Percentiles rank a stretch among this genome's conserved stretches.
phyloP scores from a whole-genome alignment of 495 filamentous ascomycete species.

The Lentithecium fluviatile region DNA sequence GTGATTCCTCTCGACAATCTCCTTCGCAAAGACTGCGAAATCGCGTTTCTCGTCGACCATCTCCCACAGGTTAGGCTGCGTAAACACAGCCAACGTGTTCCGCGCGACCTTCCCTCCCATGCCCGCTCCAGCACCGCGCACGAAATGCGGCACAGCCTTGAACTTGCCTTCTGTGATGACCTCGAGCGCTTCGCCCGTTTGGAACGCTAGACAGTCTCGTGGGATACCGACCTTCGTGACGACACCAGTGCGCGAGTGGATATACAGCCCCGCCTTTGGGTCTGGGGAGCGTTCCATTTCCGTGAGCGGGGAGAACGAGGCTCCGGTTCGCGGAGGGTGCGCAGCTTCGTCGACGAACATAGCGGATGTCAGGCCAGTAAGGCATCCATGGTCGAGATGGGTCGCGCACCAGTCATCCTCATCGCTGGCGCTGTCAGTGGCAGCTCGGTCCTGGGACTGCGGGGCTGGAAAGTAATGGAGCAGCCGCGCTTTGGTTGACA shows the following conservation, averaged over 20 bases:
- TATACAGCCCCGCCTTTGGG: constrained; percentile 82
- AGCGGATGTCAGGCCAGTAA: constrained; percentile 89
- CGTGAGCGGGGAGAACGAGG: constrained; percentile 51
- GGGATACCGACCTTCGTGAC: constrained; percentile 88
- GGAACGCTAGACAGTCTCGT: constrained; percentile 86
- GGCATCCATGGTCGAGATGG: constrained; percentile 88
- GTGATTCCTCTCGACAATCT: constrained; percentile 73
- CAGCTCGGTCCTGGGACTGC: constrained; percentile 22
- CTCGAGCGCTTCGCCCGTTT: constrained; percentile 91
- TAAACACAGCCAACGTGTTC: constrained; percentile 96
- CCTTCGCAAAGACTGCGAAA: constrained; percentile 87
- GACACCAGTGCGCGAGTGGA: constrained; percentile 74
- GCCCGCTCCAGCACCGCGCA: constrained; percentile 63
- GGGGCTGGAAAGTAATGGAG: constrained; percentile 87
- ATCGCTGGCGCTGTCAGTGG: constrained; percentile 8
- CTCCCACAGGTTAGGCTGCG: constrained; percentile 89
- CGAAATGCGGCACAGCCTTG: constrained; percentile 94
- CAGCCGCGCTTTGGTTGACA: constrained; percentile 87
- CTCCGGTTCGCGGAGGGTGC: constrained; percentile 44
- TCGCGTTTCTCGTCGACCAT: constrained; percentile 71
- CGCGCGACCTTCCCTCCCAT: constrained; percentile 61
- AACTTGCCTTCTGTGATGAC: constrained; percentile 85
- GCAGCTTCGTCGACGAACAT: constrained; percentile 88
- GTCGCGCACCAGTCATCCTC: constrained; percentile 93
- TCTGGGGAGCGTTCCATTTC: constrained; percentile 76